Conservation (phyloP, 2,329 filamentous ascomycete species). For the Escovopsis sp. region DNA sequence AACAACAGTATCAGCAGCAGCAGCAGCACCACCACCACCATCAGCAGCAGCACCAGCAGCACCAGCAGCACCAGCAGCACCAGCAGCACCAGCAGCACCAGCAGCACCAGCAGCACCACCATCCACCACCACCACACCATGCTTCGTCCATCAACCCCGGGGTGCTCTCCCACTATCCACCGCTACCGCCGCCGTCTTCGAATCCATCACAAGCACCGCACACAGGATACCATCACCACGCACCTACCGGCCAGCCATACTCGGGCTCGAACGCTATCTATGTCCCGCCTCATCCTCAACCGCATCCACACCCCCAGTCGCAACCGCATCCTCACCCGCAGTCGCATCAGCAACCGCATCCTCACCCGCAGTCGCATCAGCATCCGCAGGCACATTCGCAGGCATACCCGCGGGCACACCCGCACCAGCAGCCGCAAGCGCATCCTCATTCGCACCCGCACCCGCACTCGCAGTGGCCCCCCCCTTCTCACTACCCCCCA, state of each 20-base stretch:
- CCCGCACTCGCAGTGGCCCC: constrained; percentile 10
- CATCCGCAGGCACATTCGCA: too few relatives aligned
- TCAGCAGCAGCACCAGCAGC: too few relatives aligned
- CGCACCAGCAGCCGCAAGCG: constrained; percentile 11
- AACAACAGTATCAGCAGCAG: too few relatives aligned
- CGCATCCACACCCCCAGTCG: constrained; percentile 11
- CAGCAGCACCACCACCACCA: too few relatives aligned
- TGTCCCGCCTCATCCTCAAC: constrained; percentile 10
- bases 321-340: constrained; percentile 11
- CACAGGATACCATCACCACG: constrained; percentile 6
- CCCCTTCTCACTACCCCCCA: constrained; percentile 12
- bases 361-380: constrained; percentile 7
- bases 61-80: too few relatives aligned
- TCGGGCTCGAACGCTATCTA: constrained; percentile 11
- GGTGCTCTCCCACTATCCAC: constrained; percentile 9
- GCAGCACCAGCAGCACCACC: too few relatives aligned
- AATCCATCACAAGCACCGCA: too few relatives aligned
- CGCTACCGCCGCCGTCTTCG: constrained; percentile 7
- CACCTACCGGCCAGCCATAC: constrained; percentile 12
- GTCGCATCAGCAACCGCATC: constrained; percentile 12
- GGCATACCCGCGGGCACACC: too few relatives aligned
- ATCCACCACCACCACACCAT: too few relatives aligned
- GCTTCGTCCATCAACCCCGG: constrained; percentile 7
- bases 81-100: too few relatives aligned
- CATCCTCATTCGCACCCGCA: constrained; percentile 11